A percentile compares a stretch with the other conserved stretches of the same genome.
These are phyloP conservation scores for Mrakia blollopis DNA, from an alignment of 768 basidiomycete species.

Conservation along the genomic window DNA sequence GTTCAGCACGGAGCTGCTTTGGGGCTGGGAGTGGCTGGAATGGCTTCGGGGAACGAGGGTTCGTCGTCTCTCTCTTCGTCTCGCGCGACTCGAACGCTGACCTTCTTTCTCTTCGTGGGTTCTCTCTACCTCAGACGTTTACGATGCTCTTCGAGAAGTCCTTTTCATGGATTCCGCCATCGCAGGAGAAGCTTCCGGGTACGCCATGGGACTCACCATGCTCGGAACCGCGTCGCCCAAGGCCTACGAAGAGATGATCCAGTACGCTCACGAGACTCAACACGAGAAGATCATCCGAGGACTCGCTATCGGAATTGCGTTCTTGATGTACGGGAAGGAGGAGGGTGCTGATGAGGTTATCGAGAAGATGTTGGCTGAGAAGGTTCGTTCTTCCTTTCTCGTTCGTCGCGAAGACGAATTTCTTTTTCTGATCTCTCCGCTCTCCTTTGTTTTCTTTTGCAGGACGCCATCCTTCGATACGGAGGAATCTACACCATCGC, in stretches of 20 bases:
- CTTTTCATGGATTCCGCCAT: slow-evolving; percentile 93
- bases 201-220: slow-evolving; percentile 97
- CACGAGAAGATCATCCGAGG: slow-evolving; percentile 99
- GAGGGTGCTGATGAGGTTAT: slow-evolving; percentile 87
- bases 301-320: slow-evolving; percentile 83
- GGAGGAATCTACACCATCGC: slow-evolving; percentile 97
- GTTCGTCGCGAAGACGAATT: neutral
- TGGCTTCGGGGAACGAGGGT: slow-evolving; percentile 78
- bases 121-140: slow-evolving; percentile 57
- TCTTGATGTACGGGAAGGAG: slow-evolving; percentile 86
- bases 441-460: slow-evolving; percentile 7
- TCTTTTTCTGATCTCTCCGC: neutral
- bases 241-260: slow-evolving; percentile 86
- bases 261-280: slow-evolving; percentile 93
- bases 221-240: slow-evolving; percentile 80
- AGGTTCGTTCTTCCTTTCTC: slow-evolving; percentile 52
- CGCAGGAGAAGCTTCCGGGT: slow-evolving; percentile 91
- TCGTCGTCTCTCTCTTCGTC: slow-evolving; percentile 31
- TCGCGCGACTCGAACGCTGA: neutral
- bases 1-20: slow-evolving; percentile 96
- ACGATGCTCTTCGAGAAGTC: slow-evolving; percentile 81
- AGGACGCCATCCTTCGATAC: slow-evolving; percentile 96
- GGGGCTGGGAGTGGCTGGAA: slow-evolving; percentile 90
- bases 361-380: slow-evolving; percentile 71
- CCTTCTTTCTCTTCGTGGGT: neutral